These are phyloP conservation scores for Penicillium aurantiogriseum DNA, from an alignment of 2,329 filamentous ascomycete species.

Conservation along the genomic window DNA sequence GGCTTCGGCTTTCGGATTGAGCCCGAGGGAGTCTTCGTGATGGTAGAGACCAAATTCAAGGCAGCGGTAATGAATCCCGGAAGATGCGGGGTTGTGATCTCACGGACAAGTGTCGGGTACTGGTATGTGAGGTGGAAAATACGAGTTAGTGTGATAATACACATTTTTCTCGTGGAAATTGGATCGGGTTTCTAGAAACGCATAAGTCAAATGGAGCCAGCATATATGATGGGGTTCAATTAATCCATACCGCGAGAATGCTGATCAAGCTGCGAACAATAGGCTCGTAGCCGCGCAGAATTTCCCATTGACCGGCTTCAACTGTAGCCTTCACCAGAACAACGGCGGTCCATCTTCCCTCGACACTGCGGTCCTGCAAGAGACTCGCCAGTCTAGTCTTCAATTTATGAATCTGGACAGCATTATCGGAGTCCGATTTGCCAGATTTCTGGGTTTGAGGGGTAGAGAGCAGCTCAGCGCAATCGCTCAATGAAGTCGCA, in stretches of 20 bases:
- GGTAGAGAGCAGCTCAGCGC: constrained; percentile 61
- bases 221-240: neutral
- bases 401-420: constrained; percentile 75
- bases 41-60: constrained; percentile 60
- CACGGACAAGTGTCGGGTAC: constrained; percentile 77
- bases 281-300: constrained; percentile 66
- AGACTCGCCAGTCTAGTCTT: constrained; percentile 75
- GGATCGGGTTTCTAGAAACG: constrained; percentile 70
- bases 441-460: constrained; percentile 57
- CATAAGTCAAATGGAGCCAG: constrained; percentile 14
- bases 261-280: constrained; percentile 77
- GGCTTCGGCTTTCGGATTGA: constrained; percentile 36
- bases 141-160: constrained; percentile 72
- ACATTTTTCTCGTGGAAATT: constrained; percentile 70
- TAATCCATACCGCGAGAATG: constrained; percentile 63
- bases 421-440: constrained; percentile 63
- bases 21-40: constrained; percentile 39
- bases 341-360: constrained; percentile 75
- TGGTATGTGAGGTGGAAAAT: constrained; percentile 81
- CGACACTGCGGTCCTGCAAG: constrained; percentile 70
- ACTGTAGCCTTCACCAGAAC: constrained; percentile 76
- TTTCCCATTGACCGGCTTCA: constrained; percentile 82
- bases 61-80: constrained; percentile 71
- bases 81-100: constrained; percentile 81
- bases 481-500: constrained; percentile 54